Evolutionary conservation across 1,284 basidiomycete species (phyloP).

Genomic region (Ganoderma multipileum): DNA sequence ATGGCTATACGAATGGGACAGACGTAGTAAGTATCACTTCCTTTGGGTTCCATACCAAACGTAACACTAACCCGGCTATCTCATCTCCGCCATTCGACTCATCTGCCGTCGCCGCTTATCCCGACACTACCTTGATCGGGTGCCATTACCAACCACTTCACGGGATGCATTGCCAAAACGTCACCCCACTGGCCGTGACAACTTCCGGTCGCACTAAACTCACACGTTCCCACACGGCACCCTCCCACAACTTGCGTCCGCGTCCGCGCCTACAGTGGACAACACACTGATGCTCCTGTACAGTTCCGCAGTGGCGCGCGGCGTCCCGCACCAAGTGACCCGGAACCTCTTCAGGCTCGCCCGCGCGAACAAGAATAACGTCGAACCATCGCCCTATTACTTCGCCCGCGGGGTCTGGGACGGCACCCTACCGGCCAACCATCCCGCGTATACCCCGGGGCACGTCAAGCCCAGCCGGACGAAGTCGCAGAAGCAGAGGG

Average conservation of each 20-base stretch:
- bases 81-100: neutral
- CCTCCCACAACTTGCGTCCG: neutral
- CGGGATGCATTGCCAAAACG: neutral
- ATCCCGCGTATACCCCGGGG: conserved; percentile 25
- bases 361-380: conserved; percentile 37
- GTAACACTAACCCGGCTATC: neutral
- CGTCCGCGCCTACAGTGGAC: conserved; percentile 52
- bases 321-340: conserved; percentile 63
- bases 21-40: conserved; percentile 4
- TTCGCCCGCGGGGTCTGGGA: conserved; percentile 47
- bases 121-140: neutral
- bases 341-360: conserved; percentile 50
- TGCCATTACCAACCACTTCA: neutral
- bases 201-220: neutral
- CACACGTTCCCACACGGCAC: neutral
- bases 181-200: neutral
- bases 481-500: conserved; percentile 1
- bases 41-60: neutral
- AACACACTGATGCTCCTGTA: conserved; percentile 60
- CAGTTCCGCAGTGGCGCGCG: conserved; percentile 61
- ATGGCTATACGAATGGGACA: conserved; percentile 42
- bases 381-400: conserved; percentile 9
- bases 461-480: conserved; percentile 4
- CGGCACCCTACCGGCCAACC: conserved; percentile 41
- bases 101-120: neutral